Conservation (phyloP, 2,329 filamentous ascomycete genomes). For the Epichloe amarillans region DNA sequence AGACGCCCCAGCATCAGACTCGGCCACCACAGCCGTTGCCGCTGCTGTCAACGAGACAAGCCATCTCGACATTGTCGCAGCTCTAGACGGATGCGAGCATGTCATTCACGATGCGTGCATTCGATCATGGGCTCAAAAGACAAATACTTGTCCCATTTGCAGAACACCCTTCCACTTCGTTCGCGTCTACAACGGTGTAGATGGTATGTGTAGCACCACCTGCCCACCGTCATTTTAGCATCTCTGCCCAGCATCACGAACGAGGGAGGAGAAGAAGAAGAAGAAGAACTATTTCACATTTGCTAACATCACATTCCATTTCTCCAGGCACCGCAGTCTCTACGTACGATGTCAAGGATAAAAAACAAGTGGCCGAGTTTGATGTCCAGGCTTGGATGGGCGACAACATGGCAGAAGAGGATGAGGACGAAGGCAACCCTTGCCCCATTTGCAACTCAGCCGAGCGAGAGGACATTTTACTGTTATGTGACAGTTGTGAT, state of each 20-base stretch:
- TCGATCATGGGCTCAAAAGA: slow-evolving; percentile 87
- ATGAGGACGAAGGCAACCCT: slow-evolving; percentile 54
- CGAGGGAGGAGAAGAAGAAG: not conserved
- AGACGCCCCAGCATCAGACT: slow-evolving; percentile 8
- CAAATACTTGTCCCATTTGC: slow-evolving; percentile 96
- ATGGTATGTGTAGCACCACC: slow-evolving; percentile 46
- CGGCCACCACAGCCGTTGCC: slow-evolving; percentile 7
- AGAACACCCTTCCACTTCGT: slow-evolving; percentile 84
- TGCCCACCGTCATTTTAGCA: slow-evolving; percentile 5
- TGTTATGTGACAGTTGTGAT: slow-evolving; percentile 87
- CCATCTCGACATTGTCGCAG: slow-evolving; percentile 36
- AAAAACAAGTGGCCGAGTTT: slow-evolving; percentile 81
- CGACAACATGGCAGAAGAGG: slow-evolving; percentile 53
- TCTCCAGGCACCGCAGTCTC: slow-evolving; percentile 38
- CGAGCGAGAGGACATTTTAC: slow-evolving; percentile 71
- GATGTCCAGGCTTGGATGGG: slow-evolving; percentile 63
- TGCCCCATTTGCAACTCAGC: slow-evolving; percentile 75
- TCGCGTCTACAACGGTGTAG: slow-evolving; percentile 64
- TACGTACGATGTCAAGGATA: slow-evolving; percentile 59
- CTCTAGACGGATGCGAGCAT: slow-evolving; percentile 70
- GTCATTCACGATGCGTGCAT: slow-evolving; percentile 86
- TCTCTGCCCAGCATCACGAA: not conserved
- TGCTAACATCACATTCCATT: not conserved
- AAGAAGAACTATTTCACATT: not conserved
- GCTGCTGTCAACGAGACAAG: slow-evolving; percentile 13